Evolutionary conservation across 2,329 filamentous ascomycete species (phyloP), one percentile per base, ranked within the genome.

Genomic region (Ambrosiella beaveri): DNA sequence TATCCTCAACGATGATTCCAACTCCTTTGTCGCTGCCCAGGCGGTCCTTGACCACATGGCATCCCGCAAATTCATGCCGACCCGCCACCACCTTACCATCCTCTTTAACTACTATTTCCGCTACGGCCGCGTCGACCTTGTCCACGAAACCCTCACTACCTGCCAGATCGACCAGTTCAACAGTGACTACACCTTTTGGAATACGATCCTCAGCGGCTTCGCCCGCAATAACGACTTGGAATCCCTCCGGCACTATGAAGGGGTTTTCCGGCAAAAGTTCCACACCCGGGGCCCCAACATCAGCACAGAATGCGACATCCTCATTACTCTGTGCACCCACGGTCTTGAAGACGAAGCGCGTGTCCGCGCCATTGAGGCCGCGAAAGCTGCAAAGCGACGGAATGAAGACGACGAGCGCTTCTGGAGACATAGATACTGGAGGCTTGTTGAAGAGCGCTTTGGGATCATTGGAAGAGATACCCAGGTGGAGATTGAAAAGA

Each of bases 11-110:
- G 49, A 55, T 7, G 17, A 19, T 39, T n/a, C 7, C 27, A 39
- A 12, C 74, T 70, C 64, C 68, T 11, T 68, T 67, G 49, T 35
- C 19, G 74, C 74, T 1, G 74, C 91, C 19, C 50, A 60, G 36
- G 57, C 37, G 6, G 54, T 63, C 7, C 73, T 88, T 49, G 68
- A 72, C 1, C 78, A 84, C 66, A 85, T 93, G 75, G 70, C 71
- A 55, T 63, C 65, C 5, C 70, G 73, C 27, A 75, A 76, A 17
- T 65, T 84, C 49, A 66, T 74, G 53, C 74, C 80, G 1, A 78
- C 78, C 3, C 69, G 79, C 1, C 77, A 88, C 63, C 85, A 88
- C 65, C 86, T 86, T 71, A 90, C 86, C 27, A 85, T 84, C 64
- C 76, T 93, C 17, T 72, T 86, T 51, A 78, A 83, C 51, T 75